Evolutionary conservation across 2,329 filamentous ascomycete genomes (phyloP), one percentile per base, ranked within the genome.

Genomic region (Neofusicoccum laricinum): DNA sequence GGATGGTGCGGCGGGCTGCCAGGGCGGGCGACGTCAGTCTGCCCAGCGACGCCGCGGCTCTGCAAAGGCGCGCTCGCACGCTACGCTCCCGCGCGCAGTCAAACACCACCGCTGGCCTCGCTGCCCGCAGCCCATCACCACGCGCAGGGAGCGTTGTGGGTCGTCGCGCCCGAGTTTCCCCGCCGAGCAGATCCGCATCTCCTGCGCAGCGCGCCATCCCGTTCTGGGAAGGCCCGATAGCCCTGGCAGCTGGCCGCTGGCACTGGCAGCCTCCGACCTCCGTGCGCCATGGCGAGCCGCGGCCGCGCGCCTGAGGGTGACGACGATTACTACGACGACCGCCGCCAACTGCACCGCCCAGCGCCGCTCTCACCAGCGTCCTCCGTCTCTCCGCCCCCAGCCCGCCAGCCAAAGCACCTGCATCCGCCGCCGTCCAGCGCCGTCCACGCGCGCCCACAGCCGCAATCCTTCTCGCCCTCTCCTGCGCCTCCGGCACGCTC

Each of bases 171-270:
- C 12, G 15, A 15, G 5, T 15, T 38, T 38, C 53, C 55, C 30
- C 17, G 55, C 49, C 49, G 32, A 51, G 41, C 55, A 45, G 55
- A 59, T 59, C 55, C 25, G 38, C 51, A 30, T 32, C 25, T 58
- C 38, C 21, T 19, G n/a, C 40, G n/a, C 25, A 30, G 25, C 25
- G 21, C 55, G 55, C 55, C 36, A 45, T 41, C 12, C 55, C 30
- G 15, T 7, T 14, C 17, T 8, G 41, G 55, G 43, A 17, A 59
- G 41, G 15, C 55, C n/a, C 30, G 55, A 4, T 19, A 17, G 30
- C 11, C 19, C 12, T 21, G 17, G 6, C 32, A 21, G 17, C 17
- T 8, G 19, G 30, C 55, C 25, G 25, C 12, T 21, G 17, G 6
- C 32, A 21, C 17, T 8, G 19, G 30, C 55, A 4, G 25, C 25